Evolutionary conservation across 2,329 filamentous ascomycete species (phyloP).

Genomic region (Calonectria pteridis): DNA sequence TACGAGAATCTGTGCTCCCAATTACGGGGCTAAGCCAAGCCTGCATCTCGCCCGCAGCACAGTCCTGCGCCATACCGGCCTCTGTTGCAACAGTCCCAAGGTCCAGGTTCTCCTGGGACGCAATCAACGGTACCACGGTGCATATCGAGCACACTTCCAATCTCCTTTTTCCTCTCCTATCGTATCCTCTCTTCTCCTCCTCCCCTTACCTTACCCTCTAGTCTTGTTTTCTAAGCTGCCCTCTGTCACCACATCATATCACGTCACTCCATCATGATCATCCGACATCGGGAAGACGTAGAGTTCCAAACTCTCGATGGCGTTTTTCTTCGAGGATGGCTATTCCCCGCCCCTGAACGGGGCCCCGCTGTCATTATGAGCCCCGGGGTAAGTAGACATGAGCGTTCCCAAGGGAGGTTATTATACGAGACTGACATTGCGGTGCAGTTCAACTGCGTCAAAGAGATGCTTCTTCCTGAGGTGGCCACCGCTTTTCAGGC

Average conservation of each 20-base stretch:
- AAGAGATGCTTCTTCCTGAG: constrained; percentile 49
- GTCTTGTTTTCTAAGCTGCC: too few relatives aligned
- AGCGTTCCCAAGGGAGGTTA: background rate
- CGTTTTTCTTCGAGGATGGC: constrained; percentile 51
- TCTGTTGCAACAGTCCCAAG: background rate
- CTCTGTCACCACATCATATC: background rate
- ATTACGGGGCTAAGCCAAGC: background rate
- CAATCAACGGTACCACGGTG: background rate
- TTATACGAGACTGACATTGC: background rate
- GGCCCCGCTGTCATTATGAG: constrained; percentile 47
- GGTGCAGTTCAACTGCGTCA: constrained; percentile 36
- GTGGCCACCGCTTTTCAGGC: constrained; percentile 49
- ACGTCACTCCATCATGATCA: constrained; percentile 14
- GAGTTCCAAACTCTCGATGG: constrained; percentile 57
- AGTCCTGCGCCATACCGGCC: background rate
- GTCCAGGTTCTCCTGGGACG: background rate
- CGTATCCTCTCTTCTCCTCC: too few relatives aligned
- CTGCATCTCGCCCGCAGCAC: background rate
- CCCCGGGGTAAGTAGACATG: constrained; percentile 40
- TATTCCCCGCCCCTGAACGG: constrained; percentile 48
- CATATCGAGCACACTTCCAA: background rate
- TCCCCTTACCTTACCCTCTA: background rate
- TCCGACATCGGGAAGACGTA: constrained; percentile 42
- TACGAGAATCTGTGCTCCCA: background rate
- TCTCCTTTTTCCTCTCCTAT: background rate